A percentile compares a stretch with the other conserved stretches of the same genome.
phyloP scores from a whole-genome alignment of 768 basidiomycete genomes.

The Lactarius indigo region DNA sequence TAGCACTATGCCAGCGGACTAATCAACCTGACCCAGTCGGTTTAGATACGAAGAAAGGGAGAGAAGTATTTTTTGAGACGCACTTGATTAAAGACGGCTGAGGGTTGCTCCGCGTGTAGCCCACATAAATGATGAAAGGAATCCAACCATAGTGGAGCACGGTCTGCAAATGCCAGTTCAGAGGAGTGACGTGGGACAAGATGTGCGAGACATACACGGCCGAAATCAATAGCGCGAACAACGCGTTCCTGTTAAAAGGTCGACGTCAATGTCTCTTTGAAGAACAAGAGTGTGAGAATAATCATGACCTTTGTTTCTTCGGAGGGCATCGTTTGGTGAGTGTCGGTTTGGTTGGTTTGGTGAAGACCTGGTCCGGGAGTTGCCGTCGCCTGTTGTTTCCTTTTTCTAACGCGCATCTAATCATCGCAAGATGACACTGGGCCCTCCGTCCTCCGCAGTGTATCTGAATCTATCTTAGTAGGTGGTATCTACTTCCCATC shows the following conservation, averaged over 20 bases:
- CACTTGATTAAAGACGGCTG: slow-evolving; percentile 95
- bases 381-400: slow-evolving; percentile 1
- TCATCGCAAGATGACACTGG: slow-evolving; percentile 43
- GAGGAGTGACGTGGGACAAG: slow-evolving; percentile 1
- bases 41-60: slow-evolving; percentile 4
- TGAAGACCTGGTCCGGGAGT: slow-evolving; percentile 31
- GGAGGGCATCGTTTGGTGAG: slow-evolving; percentile 60
- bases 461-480: slow-evolving; percentile 40
- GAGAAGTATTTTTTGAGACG: slow-evolving; percentile 34
- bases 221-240: slow-evolving; percentile 72
- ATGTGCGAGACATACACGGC: slow-evolving; percentile 58
- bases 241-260: slow-evolving; percentile 63
- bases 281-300: slow-evolving; percentile 11
- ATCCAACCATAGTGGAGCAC: slow-evolving; percentile 95
- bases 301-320: slow-evolving; percentile 84
- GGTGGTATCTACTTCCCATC: slow-evolving; percentile 18
- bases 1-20: slow-evolving; percentile 79
- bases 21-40: slow-evolving; percentile 60
- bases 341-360: slow-evolving; percentile 24
- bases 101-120: slow-evolving; percentile 88
- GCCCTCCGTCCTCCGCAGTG: slow-evolving; percentile 45
- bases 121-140: slow-evolving; percentile 93
- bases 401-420: neutral
- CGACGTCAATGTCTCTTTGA: neutral
- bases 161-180: slow-evolving; percentile 48